Evolutionary conservation across 345 rosid species (phyloP), one percentile per base, ranked within the genome.

Genomic region (Nephelium lappaceum): DNA sequence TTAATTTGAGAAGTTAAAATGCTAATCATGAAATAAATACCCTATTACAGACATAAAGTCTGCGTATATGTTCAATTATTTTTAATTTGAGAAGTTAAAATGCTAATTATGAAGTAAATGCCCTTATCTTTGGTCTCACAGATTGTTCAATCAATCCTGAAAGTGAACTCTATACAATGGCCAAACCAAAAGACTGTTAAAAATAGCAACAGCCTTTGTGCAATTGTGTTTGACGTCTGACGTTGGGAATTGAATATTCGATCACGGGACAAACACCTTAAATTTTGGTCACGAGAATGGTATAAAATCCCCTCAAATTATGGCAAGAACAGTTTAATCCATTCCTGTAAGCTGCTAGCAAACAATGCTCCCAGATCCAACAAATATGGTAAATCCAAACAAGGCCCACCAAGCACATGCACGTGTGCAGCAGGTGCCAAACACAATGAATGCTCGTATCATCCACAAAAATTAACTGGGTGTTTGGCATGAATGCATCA

Each of bases 401-500:
- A 38, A 39, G 72, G 55, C 78, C 79, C 70, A 71, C 69, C 47
- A 21, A 27, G 60, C 82, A 82, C 69, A 73, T 77, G 83, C 85
- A 84, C 83, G 79, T 64, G 80, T 57, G 82, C 76, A 82, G 75
- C 64, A 15, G 77, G 71, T 64, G 41, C 55, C 82, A 21, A 73
- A 73, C 79, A 77, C 61, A 27, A 62, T 81, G 39, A 79, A 79
- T 81, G 76, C 25, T 60, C 62, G 9, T 12, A 64, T 51, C 65
- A 75, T 78, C 42, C 43, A 38, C 57, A 47, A 67, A 18, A 49
- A 2, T 55, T 5, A 65, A 51, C 63, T 8, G 18, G 31, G 4
- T 55, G 42, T 57, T 57, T 57, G 62, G 25, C 53, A 42, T 76
- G 68, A 72, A 45, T 71, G 73, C 74, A 73, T 70, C 75, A 64